phyloP scores from a whole-genome alignment of 1,284 basidiomycete genomes.

The Tausonia pullulans region DNA sequence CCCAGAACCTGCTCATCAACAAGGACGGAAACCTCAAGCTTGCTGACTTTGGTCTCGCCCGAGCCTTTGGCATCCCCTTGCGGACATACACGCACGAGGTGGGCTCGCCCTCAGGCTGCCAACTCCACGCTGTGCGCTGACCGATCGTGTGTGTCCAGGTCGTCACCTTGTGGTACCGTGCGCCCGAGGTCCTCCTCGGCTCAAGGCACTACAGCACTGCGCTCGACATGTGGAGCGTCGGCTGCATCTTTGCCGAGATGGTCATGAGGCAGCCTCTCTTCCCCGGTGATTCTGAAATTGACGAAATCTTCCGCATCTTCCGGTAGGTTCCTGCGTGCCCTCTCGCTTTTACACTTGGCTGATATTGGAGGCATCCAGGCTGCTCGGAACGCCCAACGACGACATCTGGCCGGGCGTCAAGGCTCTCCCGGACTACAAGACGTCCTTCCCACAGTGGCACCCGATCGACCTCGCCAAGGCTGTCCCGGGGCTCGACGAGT shows the following conservation, averaged over 20 bases:
- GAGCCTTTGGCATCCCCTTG: constrained; percentile 95
- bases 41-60: constrained; percentile 90
- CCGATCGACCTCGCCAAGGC: constrained; percentile 49
- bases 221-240: constrained; percentile 98
- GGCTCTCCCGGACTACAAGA: constrained; percentile 86
- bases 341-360: background rate
- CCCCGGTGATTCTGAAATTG: constrained; percentile 97
- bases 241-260: constrained; percentile 38
- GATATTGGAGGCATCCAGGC: constrained; percentile 40
- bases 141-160: constrained; percentile 48
- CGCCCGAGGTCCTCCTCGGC: constrained; percentile 91
- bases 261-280: constrained; percentile 65
- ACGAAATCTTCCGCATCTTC: constrained; percentile 99
- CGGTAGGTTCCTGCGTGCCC: constrained; percentile 44
- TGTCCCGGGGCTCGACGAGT: constrained; percentile 56
- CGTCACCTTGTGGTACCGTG: constrained; percentile 96
- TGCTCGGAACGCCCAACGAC: constrained; percentile 91
- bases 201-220: constrained; percentile 92
- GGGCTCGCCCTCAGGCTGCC: constrained; percentile 20
- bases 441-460: constrained; percentile 89
- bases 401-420: constrained; percentile 85
- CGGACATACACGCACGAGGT: constrained; percentile 98
- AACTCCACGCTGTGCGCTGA: background rate
- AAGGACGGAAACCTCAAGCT: constrained; percentile 82
- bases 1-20: constrained; percentile 93